Evolutionary conservation across 164 flowering plant species (phyloP), one percentile per base, ranked within the genome.

Genomic region (Macadamia integrifolia): DNA sequence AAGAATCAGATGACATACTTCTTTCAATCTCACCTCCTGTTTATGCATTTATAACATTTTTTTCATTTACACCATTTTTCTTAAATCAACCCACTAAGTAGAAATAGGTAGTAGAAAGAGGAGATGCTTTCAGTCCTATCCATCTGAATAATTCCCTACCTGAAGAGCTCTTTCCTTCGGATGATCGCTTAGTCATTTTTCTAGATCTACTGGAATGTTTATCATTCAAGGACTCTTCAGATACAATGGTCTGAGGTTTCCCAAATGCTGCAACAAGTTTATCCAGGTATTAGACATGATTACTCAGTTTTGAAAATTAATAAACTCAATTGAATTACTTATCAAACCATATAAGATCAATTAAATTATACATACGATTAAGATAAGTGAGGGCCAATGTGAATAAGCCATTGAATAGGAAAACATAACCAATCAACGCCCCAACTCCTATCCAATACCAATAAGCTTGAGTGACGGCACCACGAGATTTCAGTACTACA

Each of bases 401-500:
- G 66, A 43, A 75, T 2, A 70, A 29, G 64, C 58, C 63, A 56
- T 79, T 79, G 74, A 77, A 79, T 1, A 79, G 65, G 17, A 77
- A 63, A 3, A 63, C n/a, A 49, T 70, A 73, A 28, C 78, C 85
- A 43, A 71, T 9, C 58, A 66, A 17, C 43, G 79, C 85, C 50
- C 70, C 81, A 40, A 79, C 67, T 14, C 79, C 82, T 15, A 81
- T 73, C 85, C 85, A 79, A 65, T 75, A 75, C 85, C 85, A 81
- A 30, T 56, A 48, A 12, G 72, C 66, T 15, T 74, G 55, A 1
- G 78, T n/a, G 53, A 75, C 79, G 29, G 73, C 43, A 18, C 76
- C 80, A 7, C 78, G 79, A 50, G 74, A 59, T 66, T 73, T 71
- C 69, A 79, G 31, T 18, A 77, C 69, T 57, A 15, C 11, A 2